Evolutionary conservation across 768 basidiomycete species (phyloP), one percentile per base, ranked within the genome.

Genomic region (Hygrophorus russula): DNA sequence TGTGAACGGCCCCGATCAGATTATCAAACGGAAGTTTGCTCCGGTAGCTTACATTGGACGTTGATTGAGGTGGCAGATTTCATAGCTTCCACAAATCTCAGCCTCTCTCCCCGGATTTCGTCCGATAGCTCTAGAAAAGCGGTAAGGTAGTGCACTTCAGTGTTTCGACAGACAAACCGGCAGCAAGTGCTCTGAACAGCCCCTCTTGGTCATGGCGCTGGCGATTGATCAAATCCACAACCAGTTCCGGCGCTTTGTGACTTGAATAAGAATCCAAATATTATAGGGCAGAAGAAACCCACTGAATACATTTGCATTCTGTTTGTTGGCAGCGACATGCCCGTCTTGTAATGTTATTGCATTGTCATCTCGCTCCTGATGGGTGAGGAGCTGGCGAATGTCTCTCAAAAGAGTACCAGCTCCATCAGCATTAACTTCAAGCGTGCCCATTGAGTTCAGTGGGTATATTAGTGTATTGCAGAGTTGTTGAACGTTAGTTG

Each of bases 71-170:
- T 93, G 1, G 88, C 90, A 51, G 90, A 84, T 56, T 86, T 86
- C 89, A 92, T 93, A n/a, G 90, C 88, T 53, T 93, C 90, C 4
- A 92, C 85, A 52, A 93, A 92, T 5, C 85, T 70, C 42, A 92
- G 61, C 37, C 88, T 64, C 60, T 92, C 89, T 1, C 90, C 88
- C 41, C 81, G 79, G 42, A 93, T 91, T 51, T 92, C 90, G 44
- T 74, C 71, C 2, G 81, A 80, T 15, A 93, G 70, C 56, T 88
- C 89, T 87, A 51, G 13, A 27, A 36, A 39, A 11, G 31, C 35
- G 20, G 35, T 28, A 6, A 37, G 14, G 34, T 4, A 38, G 32
- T 28, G 18, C n/a, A 41, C 13, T 39, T 11, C 38, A 43, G 15
- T 2, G 2, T 6, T 34, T 9, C 15, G 5, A 17, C 19, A 9